These are phyloP conservation scores for Laetiporus sulphureus DNA, from an alignment of 1,284 basidiomycete species.

Conservation along the genomic window DNA sequence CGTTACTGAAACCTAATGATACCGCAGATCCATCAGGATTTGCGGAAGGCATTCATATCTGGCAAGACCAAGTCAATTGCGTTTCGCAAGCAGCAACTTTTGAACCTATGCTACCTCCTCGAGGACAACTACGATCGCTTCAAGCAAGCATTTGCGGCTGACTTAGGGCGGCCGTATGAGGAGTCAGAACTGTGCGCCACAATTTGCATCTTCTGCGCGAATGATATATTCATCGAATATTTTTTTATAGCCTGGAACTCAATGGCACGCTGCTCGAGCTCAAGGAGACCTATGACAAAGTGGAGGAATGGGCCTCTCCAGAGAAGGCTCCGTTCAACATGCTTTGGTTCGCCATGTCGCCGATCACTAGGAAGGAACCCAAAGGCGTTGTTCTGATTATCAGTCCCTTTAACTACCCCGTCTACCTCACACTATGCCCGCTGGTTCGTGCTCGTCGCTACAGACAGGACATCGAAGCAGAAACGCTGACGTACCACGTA, in stretches of 20 bases:
- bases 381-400: slow-evolving; percentile 72
- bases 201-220: neutral
- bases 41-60: slow-evolving; percentile 45
- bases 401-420: slow-evolving; percentile 52
- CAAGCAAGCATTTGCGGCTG: slow-evolving; percentile 43
- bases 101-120: slow-evolving; percentile 56
- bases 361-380: slow-evolving; percentile 65
- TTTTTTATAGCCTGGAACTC: slow-evolving; percentile 33
- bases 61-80: slow-evolving; percentile 54
- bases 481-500: neutral
- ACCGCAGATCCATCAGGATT: slow-evolving; percentile 44
- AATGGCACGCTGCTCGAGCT: slow-evolving; percentile 50
- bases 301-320: slow-evolving; percentile 73
- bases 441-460: slow-evolving; percentile 28
- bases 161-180: slow-evolving; percentile 49
- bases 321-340: slow-evolving; percentile 53
- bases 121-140: slow-evolving; percentile 56
- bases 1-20: neutral
- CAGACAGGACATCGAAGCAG: too few species aligned
- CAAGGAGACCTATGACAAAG: slow-evolving; percentile 53
- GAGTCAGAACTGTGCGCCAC: slow-evolving; percentile 49
- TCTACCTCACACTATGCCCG: slow-evolving; percentile 49
- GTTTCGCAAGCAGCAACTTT: slow-evolving; percentile 62
- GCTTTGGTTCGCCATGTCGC: slow-evolving; percentile 50
- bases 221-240: neutral